These are phyloP conservation scores for Cutaneotrichosporon sp. DNA, from an alignment of 1,284 basidiomycete genomes.

Conservation along the genomic window DNA sequence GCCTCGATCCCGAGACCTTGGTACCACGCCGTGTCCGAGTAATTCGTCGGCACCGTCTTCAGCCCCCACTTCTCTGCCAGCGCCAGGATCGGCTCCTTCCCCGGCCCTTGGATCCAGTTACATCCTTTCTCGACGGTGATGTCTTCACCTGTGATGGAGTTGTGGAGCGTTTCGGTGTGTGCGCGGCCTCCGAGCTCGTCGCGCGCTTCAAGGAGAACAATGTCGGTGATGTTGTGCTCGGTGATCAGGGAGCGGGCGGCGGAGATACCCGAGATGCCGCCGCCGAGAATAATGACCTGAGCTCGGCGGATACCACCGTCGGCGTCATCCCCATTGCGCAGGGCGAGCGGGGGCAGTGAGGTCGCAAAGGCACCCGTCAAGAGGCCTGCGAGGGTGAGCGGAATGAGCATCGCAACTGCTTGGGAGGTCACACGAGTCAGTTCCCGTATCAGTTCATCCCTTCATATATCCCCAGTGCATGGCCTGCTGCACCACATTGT, in stretches of 20 bases:
- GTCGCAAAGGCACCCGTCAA: too few species aligned
- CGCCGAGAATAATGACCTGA: constrained; percentile 57
- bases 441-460: too few species aligned
- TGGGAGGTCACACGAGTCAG: too few species aligned
- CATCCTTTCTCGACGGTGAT: constrained; percentile 59
- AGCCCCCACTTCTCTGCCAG: constrained; percentile 59
- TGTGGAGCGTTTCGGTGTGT: constrained; percentile 51
- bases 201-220: constrained; percentile 60
- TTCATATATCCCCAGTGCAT: too few species aligned
- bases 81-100: constrained; percentile 46
- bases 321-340: too few species aligned
- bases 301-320: not conserved
- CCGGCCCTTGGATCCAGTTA: constrained; percentile 65
- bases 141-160: constrained; percentile 26
- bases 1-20: constrained; percentile 13
- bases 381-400: too few species aligned
- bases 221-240: constrained; percentile 56
- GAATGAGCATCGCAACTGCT: too few species aligned
- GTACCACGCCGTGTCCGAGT: constrained; percentile 16
- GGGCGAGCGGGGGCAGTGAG: too few species aligned
- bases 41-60: constrained; percentile 42
- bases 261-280: constrained; percentile 62
- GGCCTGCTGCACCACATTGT: too few species aligned
- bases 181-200: constrained; percentile 61
- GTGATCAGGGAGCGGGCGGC: constrained; percentile 60